Percentiles rank a stretch among this genome's conserved stretches.
Evolutionary conservation across 2,329 filamentous ascomycete genomes (phyloP).

Genomic region (Paecilomyces sp.): DNA sequence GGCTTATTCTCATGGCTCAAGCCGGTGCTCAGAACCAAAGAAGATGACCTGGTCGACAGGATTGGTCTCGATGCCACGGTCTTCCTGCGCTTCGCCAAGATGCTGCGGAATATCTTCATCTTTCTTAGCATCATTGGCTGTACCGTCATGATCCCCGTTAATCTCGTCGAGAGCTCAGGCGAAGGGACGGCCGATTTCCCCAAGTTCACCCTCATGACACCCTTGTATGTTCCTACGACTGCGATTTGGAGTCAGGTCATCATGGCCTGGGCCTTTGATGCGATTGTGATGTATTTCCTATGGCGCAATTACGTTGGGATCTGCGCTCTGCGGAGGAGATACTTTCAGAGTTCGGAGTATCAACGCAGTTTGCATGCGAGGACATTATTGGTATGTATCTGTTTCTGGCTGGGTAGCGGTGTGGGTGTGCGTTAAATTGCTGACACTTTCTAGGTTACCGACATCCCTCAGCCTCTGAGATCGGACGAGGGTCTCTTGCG

Average conservation of each 20-base stretch:
- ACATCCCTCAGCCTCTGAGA: constrained; percentile 69
- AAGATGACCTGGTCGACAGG: constrained; percentile 68
- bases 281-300: constrained; percentile 70
- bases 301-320: constrained; percentile 87
- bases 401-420: not conserved
- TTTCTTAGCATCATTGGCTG: constrained; percentile 66
- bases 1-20: constrained; percentile 82
- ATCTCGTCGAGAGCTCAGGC: constrained; percentile 49
- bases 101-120: constrained; percentile 88
- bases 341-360: constrained; percentile 82
- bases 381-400: constrained; percentile 45
- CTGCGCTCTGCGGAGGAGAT: constrained; percentile 61
- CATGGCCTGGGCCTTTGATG: constrained; percentile 59
- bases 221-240: constrained; percentile 40
- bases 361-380: constrained; percentile 76
- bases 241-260: constrained; percentile 55
- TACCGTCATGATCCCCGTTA: constrained; percentile 72
- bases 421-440: not conserved
- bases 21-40: constrained; percentile 70
- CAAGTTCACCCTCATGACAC: constrained; percentile 42
- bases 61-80: constrained; percentile 87
- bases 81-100: constrained; percentile 79
- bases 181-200: constrained; percentile 15
- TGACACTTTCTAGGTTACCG: constrained; percentile 55
- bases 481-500: constrained; percentile 82